Base-by-base conservation (phyloP, 2,329 filamentous ascomycete genomes). In the Emydomyces testavorans region DNA sequence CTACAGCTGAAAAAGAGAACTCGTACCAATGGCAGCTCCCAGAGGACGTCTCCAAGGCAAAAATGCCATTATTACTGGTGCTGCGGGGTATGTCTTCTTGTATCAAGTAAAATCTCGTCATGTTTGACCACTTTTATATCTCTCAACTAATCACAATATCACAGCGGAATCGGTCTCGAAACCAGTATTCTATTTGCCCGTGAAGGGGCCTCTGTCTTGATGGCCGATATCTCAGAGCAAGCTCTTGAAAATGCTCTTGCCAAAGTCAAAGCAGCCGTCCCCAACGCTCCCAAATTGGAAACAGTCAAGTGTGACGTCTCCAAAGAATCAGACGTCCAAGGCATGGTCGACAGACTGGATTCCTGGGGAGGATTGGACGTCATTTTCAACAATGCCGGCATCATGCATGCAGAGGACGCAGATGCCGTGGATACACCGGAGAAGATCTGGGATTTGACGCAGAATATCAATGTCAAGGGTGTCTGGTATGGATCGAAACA, bases 401-500 rank as follows among this genome's bases (percentile, higher is more conserved):
- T 95, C 67, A 95, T 95, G 89, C 89, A 94, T 70, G 81, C 79
- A 40, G 74, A 83, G 50, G 83, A 88, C 65, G 81, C 78, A 61
- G 82, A 87, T 65, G 87, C 89, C 41, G 72, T 93, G 63, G 78
- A 83, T 64, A 94, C 88, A 1, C 81, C 85, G 43, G 87, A 94
- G 71, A 80, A 79, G 59, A 89, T 95, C 71, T 95, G 89, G 89
- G 87, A 95, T 60, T 71, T 94, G 56, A 95, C 89, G 3, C 87
- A 94, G 53, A 81, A 79, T 64, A 93, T 94, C 73, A 95, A 95
- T 67, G 89, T 94, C 66, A 95, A 95, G 77, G 89, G 89, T 36
- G 89, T 95, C n/a, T 94, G 89, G 89, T 95, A 79, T 65, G 89
- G 89, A 52, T 83, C 80, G 76, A 95, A 94, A 75, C 86, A 94